These are phyloP conservation scores for Thinopyrum elongatum DNA, from an alignment of 176 grass and related monocot species.

Conservation along the genomic window DNA sequence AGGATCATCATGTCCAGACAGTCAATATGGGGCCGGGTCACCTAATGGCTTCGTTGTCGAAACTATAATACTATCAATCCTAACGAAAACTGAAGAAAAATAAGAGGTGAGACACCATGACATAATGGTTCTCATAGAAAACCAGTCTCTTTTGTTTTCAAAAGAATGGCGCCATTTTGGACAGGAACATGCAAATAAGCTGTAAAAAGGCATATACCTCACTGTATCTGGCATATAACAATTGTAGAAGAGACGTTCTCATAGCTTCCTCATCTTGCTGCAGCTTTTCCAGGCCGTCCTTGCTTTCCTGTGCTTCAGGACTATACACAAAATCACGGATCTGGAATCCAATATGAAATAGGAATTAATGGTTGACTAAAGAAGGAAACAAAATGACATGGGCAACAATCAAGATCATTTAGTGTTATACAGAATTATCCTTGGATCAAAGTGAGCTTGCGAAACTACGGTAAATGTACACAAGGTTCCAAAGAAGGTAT, in stretches of 20 bases:
- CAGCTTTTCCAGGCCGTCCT: constrained; percentile 81
- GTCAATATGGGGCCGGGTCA: background rate
- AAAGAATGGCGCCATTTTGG: background rate
- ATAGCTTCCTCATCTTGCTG: constrained; percentile 70
- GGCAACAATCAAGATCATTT: background rate
- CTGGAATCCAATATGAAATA: constrained; percentile 37
- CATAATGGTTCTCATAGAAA: background rate
- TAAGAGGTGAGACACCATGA: background rate
- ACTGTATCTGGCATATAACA: constrained; percentile 91
- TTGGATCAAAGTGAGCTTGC: background rate
- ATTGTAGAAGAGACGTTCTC: constrained; percentile 83
- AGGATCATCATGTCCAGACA: background rate
- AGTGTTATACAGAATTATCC: background rate
- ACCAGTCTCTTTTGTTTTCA: background rate
- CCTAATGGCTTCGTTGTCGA: background rate
- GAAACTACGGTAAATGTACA: background rate
- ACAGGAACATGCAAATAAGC: constrained; percentile 2
- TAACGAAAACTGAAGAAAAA: background rate
- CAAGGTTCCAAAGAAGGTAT: background rate
- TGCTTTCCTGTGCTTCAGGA: constrained; percentile 74
- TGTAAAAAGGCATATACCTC: constrained; percentile 60
- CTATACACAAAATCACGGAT: constrained; percentile 80
- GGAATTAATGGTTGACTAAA: background rate
- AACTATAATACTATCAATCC: background rate
- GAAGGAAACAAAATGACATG: background rate